Evolutionary conservation across 2,329 filamentous ascomycete genomes (phyloP).

Genomic region (Exophiala spinifera): DNA sequence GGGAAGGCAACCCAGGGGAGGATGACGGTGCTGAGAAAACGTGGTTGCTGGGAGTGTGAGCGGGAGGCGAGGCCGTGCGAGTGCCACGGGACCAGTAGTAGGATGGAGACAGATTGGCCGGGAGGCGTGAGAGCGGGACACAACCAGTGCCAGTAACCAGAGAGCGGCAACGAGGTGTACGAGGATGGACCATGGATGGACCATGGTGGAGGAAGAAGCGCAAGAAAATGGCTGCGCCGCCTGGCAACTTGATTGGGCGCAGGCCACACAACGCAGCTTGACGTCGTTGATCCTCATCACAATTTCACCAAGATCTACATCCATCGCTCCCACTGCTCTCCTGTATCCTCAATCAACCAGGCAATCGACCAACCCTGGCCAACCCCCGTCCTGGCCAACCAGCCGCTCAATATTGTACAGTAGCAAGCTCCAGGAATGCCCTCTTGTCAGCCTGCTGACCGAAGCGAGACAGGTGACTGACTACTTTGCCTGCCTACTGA

Average conservation of each 20-base stretch:
- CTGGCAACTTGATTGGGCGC: background rate
- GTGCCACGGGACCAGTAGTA: background rate
- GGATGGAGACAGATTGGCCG: background rate
- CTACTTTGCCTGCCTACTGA: too few relatives aligned
- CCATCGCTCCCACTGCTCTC: background rate
- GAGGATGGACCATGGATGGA: too few relatives aligned
- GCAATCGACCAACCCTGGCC: too few relatives aligned
- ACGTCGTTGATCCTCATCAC: constrained; percentile 15
- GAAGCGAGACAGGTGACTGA: too few relatives aligned
- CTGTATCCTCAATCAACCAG: background rate
- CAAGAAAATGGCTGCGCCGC: too few relatives aligned
- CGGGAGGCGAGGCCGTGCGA: background rate
- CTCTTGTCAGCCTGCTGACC: too few relatives aligned
- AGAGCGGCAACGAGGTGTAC: too few relatives aligned
- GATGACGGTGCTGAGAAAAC: background rate
- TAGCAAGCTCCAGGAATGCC: too few relatives aligned
- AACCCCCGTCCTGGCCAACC: too few relatives aligned
- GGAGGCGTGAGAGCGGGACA: background rate
- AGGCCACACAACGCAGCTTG: constrained; percentile 4
- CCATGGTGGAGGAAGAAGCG: too few relatives aligned
- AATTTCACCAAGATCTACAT: background rate
- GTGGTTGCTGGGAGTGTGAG: background rate
- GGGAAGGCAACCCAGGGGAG: background rate
- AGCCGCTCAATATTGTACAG: too few relatives aligned
- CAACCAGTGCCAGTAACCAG: too few relatives aligned